Conservation (phyloP, 768 basidiomycete genomes). For the Tephrocybe sp. region DNA sequence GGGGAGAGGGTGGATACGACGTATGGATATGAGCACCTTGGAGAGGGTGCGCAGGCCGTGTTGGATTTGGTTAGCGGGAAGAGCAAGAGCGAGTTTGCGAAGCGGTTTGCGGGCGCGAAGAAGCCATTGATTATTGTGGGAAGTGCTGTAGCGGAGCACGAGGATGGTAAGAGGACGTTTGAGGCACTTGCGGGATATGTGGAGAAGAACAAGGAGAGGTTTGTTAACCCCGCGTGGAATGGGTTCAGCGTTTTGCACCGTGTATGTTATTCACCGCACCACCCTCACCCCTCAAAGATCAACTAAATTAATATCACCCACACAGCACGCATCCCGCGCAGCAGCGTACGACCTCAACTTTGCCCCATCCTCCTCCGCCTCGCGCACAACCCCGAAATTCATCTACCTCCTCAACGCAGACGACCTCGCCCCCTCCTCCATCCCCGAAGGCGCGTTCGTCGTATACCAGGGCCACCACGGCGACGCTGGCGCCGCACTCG, state of each 20-base stretch:
- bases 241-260: conserved; percentile 92
- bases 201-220: conserved; percentile 66
- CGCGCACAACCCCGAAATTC: conserved; percentile 83
- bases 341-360: conserved; percentile 97
- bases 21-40: conserved; percentile 92
- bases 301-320: not conserved
- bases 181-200: conserved; percentile 79
- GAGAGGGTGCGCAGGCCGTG: conserved; percentile 70
- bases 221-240: conserved; percentile 91
- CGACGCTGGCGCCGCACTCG: conserved; percentile 92
- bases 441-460: conserved; percentile 91
- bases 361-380: conserved; percentile 77
- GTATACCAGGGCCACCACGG: conserved; percentile 99
- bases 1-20: conserved; percentile 90
- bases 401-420: conserved; percentile 96
- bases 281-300: too few species aligned
- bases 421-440: conserved; percentile 83
- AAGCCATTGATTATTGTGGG: conserved; percentile 93
- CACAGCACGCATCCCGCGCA: conserved; percentile 83
- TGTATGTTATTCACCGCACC: conserved; percentile 34
- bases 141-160: conserved; percentile 79
- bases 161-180: conserved; percentile 77
- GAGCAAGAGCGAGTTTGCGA: conserved; percentile 26
- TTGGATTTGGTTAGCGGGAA: conserved; percentile 77
- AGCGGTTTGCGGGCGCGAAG: conserved; percentile 75